Evolutionary conservation across 805 yeast species (phyloP), one percentile per base, ranked within the genome.

Genomic region (Ogataea kodamae): DNA sequence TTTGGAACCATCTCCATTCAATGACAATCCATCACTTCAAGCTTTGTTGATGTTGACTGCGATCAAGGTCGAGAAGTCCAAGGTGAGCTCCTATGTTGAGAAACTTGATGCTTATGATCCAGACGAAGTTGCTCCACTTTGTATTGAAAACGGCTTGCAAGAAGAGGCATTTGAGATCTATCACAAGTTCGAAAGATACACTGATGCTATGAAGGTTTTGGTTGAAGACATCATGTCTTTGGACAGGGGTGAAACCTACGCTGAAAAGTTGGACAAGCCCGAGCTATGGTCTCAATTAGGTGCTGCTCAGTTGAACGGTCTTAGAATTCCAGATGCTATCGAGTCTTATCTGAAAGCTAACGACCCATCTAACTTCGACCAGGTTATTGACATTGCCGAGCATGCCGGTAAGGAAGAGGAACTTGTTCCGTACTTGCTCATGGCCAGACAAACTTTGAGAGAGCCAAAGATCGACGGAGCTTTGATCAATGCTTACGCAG

Each of bases 371-470:
- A 87, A 92, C 68, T 92, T 70, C 55, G 86, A 78, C 37, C 87
- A 84, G 51, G 96, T 90, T 28, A 90, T 92, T 62, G 97, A 92
- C 52, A 84, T 88, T 50, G 77, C 97, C 29, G 94, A 89, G 56
- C 94, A 85, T 53, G 95, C 96, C 21, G 97, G 96, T 45, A 90
- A 89, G 59, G 95, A 80, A 59, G 97, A 90, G 54, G 97, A 92
- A 62, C 76, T 92, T 49, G 69, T 90, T 49, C 79, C 84, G 46
- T 92, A 76, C 65, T 72, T 92, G 64, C 69, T 74, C 45, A 87
- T 88, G 95, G 96, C 98, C 10, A 82, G 98, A 66, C 76, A 81
- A 57, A 72, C 89, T 12, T 70, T 87, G 56, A 84, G 96, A 55
- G 98, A 92, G 65, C 89, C 96, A 35, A 71, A 74, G 52, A 78